Evolutionary conservation across 306 rosid genomes (phyloP).

Genomic region (Albizia julibrissin): DNA sequence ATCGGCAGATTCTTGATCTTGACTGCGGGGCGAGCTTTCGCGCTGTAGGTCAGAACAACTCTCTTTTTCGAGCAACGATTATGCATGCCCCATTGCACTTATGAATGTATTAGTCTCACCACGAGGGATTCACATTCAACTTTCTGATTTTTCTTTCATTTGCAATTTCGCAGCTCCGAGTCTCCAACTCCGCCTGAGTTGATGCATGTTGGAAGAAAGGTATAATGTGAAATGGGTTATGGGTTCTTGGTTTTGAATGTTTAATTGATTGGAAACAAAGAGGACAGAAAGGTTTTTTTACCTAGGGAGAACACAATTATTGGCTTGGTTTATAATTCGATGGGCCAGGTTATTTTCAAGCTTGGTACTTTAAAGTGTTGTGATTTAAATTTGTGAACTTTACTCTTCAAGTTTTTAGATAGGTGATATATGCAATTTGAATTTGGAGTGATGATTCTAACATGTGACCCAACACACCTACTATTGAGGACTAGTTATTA

Average conservation of each 20-base stretch:
- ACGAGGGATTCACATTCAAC: background rate
- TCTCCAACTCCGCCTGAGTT: background rate
- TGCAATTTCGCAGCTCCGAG: background rate
- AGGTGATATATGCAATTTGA: background rate
- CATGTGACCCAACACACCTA: background rate
- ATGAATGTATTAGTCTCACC: background rate
- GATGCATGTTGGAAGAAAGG: background rate
- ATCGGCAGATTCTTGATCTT: background rate
- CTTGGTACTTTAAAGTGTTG: background rate
- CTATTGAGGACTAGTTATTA: background rate
- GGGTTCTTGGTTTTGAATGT: background rate
- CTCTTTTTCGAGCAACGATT: background rate
- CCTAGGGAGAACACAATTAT: background rate
- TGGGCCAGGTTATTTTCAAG: background rate
- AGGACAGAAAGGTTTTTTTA: background rate
- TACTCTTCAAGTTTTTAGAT: background rate
- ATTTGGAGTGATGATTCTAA: background rate
- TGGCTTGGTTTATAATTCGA: background rate
- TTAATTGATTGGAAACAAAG: background rate
- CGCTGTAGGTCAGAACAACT: background rate
- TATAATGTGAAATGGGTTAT: background rate
- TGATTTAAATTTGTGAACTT: background rate
- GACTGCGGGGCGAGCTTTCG: background rate
- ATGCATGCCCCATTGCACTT: conserved; percentile 9
- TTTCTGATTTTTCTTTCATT: background rate